phyloP scores from a whole-genome alignment of 2,329 filamentous ascomycete species.

The Diplodia seriata region DNA sequence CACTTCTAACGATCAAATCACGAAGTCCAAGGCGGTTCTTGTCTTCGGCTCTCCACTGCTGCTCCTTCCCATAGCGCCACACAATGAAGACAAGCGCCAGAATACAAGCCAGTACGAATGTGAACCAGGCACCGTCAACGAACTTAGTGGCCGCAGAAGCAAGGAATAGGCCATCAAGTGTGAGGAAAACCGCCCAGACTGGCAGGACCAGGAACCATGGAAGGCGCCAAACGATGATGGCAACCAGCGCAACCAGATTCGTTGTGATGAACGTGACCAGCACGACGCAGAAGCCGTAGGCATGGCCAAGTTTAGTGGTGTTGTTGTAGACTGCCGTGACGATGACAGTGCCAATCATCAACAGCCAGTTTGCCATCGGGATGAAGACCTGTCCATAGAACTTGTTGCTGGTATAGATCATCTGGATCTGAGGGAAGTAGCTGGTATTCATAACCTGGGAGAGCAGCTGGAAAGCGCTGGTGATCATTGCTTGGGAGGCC shows the following conservation, averaged over 20 bases:
- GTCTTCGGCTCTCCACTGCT: slow-evolving; percentile 75
- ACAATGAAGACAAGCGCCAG: slow-evolving; percentile 72
- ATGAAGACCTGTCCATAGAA: slow-evolving; percentile 81
- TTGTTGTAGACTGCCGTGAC: slow-evolving; percentile 78
- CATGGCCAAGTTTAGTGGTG: slow-evolving; percentile 37
- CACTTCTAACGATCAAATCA: slow-evolving; percentile 54
- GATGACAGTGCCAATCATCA: slow-evolving; percentile 77
- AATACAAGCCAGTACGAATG: slow-evolving; percentile 67
- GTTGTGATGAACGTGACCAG: slow-evolving; percentile 81
- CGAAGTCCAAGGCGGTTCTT: slow-evolving; percentile 62
- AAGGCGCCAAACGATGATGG: slow-evolving; percentile 74
- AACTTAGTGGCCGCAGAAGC: slow-evolving; percentile 75
- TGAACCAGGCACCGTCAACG: slow-evolving; percentile 80
- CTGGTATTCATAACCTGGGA: slow-evolving; percentile 74
- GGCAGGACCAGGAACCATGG: slow-evolving; percentile 66
- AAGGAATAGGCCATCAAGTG: slow-evolving; percentile 72
- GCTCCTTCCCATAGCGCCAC: slow-evolving; percentile 81
- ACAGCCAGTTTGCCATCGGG: slow-evolving; percentile 76
- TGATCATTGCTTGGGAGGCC: slow-evolving; percentile 80
- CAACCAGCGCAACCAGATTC: slow-evolving; percentile 74
- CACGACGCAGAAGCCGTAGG: slow-evolving; percentile 72
- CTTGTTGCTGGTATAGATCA: slow-evolving; percentile 71
- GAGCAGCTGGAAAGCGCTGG: slow-evolving; percentile 70
- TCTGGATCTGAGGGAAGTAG: slow-evolving; percentile 78
- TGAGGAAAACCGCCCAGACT: slow-evolving; percentile 69